A percentile compares a stretch with the other conserved stretches of the same genome.
These are phyloP conservation scores for Hypoxylon sp. DNA, from an alignment of 2,329 filamentous ascomycete species.

Conservation along the genomic window DNA sequence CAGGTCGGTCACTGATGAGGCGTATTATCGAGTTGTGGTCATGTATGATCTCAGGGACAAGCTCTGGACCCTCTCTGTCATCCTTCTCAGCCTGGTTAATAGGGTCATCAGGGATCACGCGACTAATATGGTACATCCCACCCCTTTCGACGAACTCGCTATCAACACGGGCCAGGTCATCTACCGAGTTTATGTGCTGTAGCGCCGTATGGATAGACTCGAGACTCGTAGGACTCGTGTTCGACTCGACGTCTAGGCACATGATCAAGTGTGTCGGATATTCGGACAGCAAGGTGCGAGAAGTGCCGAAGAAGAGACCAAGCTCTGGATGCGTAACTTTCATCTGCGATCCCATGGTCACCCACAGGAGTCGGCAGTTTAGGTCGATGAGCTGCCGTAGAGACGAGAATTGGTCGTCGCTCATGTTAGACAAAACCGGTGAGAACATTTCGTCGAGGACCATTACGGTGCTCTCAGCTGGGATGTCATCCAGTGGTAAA, in stretches of 20 bases:
- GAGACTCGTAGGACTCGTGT: neutral
- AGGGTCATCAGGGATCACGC: neutral
- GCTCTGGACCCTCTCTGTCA: neutral
- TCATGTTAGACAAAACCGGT: neutral
- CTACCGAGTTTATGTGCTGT: neutral
- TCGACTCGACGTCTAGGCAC: neutral
- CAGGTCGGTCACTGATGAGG: neutral
- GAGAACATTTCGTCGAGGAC: slow-evolving; percentile 4
- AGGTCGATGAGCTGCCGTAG: neutral
- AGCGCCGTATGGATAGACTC: neutral
- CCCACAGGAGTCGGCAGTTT: neutral
- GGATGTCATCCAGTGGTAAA: neutral
- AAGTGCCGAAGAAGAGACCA: slow-evolving; percentile 1
- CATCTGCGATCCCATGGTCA: slow-evolving; percentile 3
- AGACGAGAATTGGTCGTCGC: neutral
- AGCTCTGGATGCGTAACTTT: slow-evolving; percentile 3
- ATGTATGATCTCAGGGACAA: neutral
- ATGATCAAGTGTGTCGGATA: neutral
- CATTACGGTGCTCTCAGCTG: neutral
- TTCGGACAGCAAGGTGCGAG: neutral
- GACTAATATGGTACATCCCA: slow-evolving; percentile 1
- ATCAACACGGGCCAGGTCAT: slow-evolving; percentile 1
- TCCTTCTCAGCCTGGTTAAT: slow-evolving; percentile 7
- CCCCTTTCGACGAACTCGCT: slow-evolving; percentile 12
- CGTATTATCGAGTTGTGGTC: slow-evolving; percentile 4